A percentile compares a stretch with the other conserved stretches of the same genome.
Conservation (phyloP, 371 early-diverging fungal species). For the Mortierella sp. region DNA sequence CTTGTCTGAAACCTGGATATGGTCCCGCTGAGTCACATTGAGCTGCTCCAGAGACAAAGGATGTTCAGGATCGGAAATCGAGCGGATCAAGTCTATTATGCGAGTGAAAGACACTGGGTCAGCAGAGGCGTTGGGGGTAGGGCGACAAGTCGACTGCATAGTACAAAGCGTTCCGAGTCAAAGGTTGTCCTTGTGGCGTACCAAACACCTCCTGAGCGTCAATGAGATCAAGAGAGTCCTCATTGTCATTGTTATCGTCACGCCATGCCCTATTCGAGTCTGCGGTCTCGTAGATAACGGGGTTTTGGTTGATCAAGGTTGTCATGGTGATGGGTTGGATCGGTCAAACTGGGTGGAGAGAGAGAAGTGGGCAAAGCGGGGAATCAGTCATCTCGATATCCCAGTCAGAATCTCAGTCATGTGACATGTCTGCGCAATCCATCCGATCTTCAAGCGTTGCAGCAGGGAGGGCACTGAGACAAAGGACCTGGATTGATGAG, state of each 20-base stretch:
- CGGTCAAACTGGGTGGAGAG: not conserved
- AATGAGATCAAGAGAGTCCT: slow-evolving; percentile 76
- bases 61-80: slow-evolving; percentile 99
- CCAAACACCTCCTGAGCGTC: slow-evolving; percentile 92
- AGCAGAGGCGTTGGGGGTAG: too few relatives aligned
- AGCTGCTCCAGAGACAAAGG: slow-evolving; percentile 96
- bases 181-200: slow-evolving; percentile 16
- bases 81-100: slow-evolving; percentile 90
- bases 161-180: too few relatives aligned
- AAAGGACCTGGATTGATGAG: too few relatives aligned
- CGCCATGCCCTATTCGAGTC: slow-evolving; percentile 62
- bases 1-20: slow-evolving; percentile 81
- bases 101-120: too few relatives aligned
- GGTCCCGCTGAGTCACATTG: slow-evolving; percentile 89
- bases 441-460: too few relatives aligned
- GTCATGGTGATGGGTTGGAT: slow-evolving; percentile 21
- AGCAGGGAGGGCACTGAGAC: too few relatives aligned
- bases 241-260: slow-evolving; percentile 70
- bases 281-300: slow-evolving; percentile 77
- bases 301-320: slow-evolving; percentile 83
- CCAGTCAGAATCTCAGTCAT: too few relatives aligned
- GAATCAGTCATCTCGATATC: too few relatives aligned
- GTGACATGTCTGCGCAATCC: too few relatives aligned
- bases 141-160: too few relatives aligned
- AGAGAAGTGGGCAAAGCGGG: not conserved